Evolutionary conservation across 805 yeast species (phyloP).

Genomic region (Lipomyces kockii): DNA sequence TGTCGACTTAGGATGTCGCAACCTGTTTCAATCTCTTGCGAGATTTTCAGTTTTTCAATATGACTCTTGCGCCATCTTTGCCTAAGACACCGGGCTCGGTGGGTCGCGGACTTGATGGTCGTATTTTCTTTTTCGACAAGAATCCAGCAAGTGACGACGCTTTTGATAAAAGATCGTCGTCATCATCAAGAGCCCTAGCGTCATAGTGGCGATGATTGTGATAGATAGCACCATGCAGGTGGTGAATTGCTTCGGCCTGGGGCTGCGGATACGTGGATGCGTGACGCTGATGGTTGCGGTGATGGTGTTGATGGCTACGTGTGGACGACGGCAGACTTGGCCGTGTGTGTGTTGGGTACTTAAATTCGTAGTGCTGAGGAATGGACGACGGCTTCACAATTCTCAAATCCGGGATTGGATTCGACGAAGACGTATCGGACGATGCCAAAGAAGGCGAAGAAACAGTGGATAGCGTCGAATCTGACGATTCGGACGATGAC

Average conservation of each 20-base stretch:
- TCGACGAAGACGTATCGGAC: not conserved
- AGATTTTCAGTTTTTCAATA: conserved; percentile 9
- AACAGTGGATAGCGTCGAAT: not conserved
- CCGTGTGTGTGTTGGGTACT: not conserved
- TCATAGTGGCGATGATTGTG: not conserved
- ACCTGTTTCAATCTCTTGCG: too few species aligned
- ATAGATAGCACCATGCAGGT: not conserved
- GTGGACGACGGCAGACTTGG: not conserved
- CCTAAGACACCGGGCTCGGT: conserved; percentile 22
- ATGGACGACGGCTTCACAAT: not conserved
- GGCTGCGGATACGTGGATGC: not conserved
- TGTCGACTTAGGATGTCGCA: too few species aligned
- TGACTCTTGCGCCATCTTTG: conserved; percentile 21
- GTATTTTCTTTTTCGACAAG: conserved; percentile 11
- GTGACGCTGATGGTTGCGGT: not conserved
- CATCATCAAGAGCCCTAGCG: not conserved
- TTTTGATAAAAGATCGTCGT: not conserved
- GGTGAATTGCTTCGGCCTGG: not conserved
- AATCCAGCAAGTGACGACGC: not conserved
- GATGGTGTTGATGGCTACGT: not conserved
- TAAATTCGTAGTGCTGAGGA: conserved; percentile 17
- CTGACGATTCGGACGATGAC: not conserved
- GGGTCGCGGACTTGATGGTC: conserved; percentile 18
- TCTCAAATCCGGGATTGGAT: not conserved
- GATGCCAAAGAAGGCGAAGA: conserved; percentile 1